Evolutionary conservation across 768 basidiomycete genomes (phyloP), one percentile per base, ranked within the genome.

Genomic region (Lentinus brumalis): DNA sequence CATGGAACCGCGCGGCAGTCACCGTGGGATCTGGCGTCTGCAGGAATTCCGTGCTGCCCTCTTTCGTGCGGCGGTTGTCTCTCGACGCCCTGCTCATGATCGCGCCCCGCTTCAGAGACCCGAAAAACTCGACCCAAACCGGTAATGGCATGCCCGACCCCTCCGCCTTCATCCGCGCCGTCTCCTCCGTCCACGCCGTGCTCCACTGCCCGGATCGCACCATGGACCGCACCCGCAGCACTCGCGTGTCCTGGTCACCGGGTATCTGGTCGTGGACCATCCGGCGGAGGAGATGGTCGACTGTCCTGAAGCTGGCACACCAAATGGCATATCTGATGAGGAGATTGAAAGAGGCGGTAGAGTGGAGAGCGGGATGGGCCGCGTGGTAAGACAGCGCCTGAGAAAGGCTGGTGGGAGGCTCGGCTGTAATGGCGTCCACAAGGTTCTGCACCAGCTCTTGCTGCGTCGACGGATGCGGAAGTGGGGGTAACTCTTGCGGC

Each of bases 91-190:
- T 10, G 30, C 30, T 31, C 41, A 32, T 8, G 32, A 60, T 57
- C 10, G 63, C 63, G 11, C 63, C 60, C 26, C 50, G 52, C 42
- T 67, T 64, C 53, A 50, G 21, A 15, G 47, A 41, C 50, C 62
- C 57, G 26, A 84, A 81, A 64, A 90, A 82, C 62, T 90, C 87
- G 46, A 84, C 58, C 88, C 86, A 89, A 53, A 90, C 70, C 4
- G 73, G 68, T 30, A 84, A 74, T 30, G 81, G 82, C 29, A 65
- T 55, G 15, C 44, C 57, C 51, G 9, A 1, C 8, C 54, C 62
- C 15, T 52, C 39, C 50, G 18, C 14, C n/a, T 49, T 5, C 50
- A 10, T 30, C 30, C 45, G 26, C 53, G 41, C 53, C 42, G 31
- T 66, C 31, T 59, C 57, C 53, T 50, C 62, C 14, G 66, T 64